Evolutionary conservation across 805 yeast genomes (phyloP), one percentile per base, ranked within the genome.

Genomic region (Ogataea paraovalis): DNA sequence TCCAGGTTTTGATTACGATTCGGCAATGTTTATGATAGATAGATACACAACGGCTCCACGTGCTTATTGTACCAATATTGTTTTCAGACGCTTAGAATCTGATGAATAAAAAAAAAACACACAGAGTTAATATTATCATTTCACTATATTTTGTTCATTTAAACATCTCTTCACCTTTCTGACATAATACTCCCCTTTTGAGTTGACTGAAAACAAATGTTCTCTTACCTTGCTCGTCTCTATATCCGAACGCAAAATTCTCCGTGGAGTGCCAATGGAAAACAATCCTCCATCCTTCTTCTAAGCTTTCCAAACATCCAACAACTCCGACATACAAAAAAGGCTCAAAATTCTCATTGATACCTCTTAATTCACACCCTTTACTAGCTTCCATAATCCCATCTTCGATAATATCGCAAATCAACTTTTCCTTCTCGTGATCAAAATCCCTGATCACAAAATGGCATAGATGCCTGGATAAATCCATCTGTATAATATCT

Each of bases 401-500:
- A 16, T 49, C 47, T 13, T 49, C 53, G 1, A 57, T 58, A 22
- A 57, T 33, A 8, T 57, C 56, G 41, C 62, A 56, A 7, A 51
- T 45, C 38, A 55, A 25, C 13, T 20, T 20, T 14, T 49, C 48
- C 1, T 37, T 20, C 9, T 42, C 39, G 39, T 44, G 16, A 12
- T 42, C 39, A 42, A 43, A 46, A 13, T 50, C 38, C 10, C 22
- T n/a, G 3, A 46, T 36, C 5, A 59, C 13, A 37, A 50, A 50
- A 2, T 42, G 33, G 39, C 69, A 61, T n/a, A 64, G 56, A 12
- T 46, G 47, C 32, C 69, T 54, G 3, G 78, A 74, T 19, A 79
- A 56, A 43, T 69, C 72, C 68, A 71, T 64, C 43, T 61, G 60
- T 4, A 77, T 64, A 32, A 79, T 78, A 47, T 77, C 79, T 52